A percentile compares a stretch with the other conserved stretches of the same genome.
These are phyloP conservation scores for Pseudogymnoascus sp. DNA, from an alignment of 2,329 filamentous ascomycete genomes.

Conservation along the genomic window DNA sequence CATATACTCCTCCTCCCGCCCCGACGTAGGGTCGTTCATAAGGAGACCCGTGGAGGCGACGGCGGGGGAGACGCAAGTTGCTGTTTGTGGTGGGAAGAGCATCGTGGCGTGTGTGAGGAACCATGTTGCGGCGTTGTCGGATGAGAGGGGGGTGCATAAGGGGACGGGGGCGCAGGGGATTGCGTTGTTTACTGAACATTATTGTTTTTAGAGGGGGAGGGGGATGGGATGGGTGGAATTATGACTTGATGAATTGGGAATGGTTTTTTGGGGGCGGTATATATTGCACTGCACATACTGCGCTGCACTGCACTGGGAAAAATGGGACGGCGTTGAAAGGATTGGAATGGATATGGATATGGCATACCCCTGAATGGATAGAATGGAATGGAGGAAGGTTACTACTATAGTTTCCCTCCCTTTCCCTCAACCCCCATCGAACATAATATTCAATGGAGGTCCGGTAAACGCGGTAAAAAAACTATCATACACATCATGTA, in stretches of 20 bases:
- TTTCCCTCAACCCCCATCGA: too few species aligned
- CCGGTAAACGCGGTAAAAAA: too few species aligned
- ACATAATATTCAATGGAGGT: too few species aligned
- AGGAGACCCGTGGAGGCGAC: constrained; percentile 50
- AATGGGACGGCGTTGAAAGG: neutral
- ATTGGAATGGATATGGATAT: neutral
- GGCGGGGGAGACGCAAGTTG: constrained; percentile 55
- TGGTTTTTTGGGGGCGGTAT: too few species aligned
- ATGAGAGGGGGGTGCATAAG: constrained; percentile 59
- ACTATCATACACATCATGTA: too few species aligned
- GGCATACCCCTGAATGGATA: neutral
- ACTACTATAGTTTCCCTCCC: too few species aligned
- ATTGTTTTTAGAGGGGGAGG: constrained; percentile 40
- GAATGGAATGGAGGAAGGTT: neutral
- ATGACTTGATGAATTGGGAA: neutral
- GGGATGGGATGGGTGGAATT: neutral
- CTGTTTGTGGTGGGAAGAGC: constrained; percentile 53
- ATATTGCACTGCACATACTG: too few species aligned
- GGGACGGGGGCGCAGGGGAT: constrained; percentile 59
- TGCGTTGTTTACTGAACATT: constrained; percentile 55
- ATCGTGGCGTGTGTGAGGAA: constrained; percentile 50
- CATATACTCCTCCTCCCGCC: constrained; percentile 30
- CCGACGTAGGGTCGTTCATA: constrained; percentile 48
- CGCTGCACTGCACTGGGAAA: too few species aligned
- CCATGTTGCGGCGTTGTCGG: constrained; percentile 49